Evolutionary conservation across 768 basidiomycete genomes (phyloP), one percentile per base, ranked within the genome.

Genomic region (Kondoa malvinella): DNA sequence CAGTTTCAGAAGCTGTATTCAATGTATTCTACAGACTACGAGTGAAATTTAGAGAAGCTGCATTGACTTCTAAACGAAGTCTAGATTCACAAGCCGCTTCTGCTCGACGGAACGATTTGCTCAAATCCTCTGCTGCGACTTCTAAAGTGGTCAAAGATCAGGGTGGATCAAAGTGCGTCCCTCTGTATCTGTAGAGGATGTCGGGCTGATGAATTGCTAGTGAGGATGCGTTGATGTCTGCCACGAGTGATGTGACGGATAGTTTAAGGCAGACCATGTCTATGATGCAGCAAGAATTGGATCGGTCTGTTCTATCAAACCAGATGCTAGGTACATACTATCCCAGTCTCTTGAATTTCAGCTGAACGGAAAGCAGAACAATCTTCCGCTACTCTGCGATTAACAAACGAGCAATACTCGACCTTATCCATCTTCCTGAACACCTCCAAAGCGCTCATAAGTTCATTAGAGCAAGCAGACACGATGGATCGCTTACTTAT

Each of bases 401-500:
- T 86, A 1, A 84, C 92, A 0, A 86, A 87, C 0, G 78, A 81
- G 4, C 83, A 86, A 15, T 91, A 96, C 73, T 87, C 90, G 73
- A 81, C 81, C 2, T 84, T 94, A 68, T 82, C 81, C 34, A 80
- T 81, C 64, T 75, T 92, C 67, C 83, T 96, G 75, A 79, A 80
- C 63, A 85, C 87, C 58, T 94, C 92, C 1, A 87, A 87, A 73
- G 82, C 86, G 30, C 83, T 99, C 70, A 85, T 97, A 71, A 88
- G 86, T 16, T 84, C 86, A 0, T 84, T 99, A 61, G 89, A 95
- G 77, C 86, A 86, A 69, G 83, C 91, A 17, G 92, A 97, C 80
- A 86, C 88, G 84, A 80, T 92, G 25, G 95, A 99, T 79, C 86
- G 92, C 3, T 76, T 95, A 31, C 79, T 97, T 70, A 86, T 99